phyloP scores from a whole-genome alignment of 495 filamentous ascomycete genomes.

The Penicillium bialowiezense region DNA sequence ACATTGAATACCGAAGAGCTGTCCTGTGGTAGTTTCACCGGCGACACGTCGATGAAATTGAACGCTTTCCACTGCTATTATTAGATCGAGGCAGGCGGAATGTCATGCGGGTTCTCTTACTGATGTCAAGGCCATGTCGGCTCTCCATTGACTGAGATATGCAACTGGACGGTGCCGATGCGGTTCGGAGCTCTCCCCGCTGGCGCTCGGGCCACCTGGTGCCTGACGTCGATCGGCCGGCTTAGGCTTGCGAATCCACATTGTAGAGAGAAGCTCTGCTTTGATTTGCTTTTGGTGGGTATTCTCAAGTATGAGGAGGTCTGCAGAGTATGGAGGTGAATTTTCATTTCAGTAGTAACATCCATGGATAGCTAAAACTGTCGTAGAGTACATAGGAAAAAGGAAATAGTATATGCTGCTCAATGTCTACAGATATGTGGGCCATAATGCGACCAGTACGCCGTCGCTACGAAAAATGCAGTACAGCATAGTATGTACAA shows the following conservation, averaged over 20 bases:
- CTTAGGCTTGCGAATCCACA: neutral
- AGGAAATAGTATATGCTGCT: too few species aligned
- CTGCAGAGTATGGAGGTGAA: too few species aligned
- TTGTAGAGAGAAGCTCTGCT: neutral
- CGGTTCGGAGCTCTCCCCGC: constrained; percentile 25
- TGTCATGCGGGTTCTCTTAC: constrained; percentile 17
- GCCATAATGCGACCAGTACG: too few species aligned
- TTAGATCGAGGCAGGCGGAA: neutral
- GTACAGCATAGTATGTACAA: too few species aligned
- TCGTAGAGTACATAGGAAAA: too few species aligned
- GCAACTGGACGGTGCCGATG: constrained; percentile 14
- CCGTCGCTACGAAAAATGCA: too few species aligned
- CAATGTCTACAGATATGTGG: too few species aligned
- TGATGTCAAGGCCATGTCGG: constrained; percentile 50
- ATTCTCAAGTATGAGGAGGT: too few species aligned
- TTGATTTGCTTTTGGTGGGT: too few species aligned
- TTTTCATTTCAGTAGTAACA: too few species aligned
- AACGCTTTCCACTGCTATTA: constrained; percentile 87
- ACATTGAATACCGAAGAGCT: constrained; percentile 63
- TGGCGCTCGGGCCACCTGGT: constrained; percentile 24
- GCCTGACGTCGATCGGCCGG: constrained; percentile 8
- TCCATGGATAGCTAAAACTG: too few species aligned
- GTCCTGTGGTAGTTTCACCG: constrained; percentile 76
- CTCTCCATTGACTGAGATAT: constrained; percentile 30
- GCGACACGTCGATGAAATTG: constrained; percentile 95